Evolutionary conservation across 116 monocot species (phyloP).

Genomic region (Posidonia oceanica): DNA sequence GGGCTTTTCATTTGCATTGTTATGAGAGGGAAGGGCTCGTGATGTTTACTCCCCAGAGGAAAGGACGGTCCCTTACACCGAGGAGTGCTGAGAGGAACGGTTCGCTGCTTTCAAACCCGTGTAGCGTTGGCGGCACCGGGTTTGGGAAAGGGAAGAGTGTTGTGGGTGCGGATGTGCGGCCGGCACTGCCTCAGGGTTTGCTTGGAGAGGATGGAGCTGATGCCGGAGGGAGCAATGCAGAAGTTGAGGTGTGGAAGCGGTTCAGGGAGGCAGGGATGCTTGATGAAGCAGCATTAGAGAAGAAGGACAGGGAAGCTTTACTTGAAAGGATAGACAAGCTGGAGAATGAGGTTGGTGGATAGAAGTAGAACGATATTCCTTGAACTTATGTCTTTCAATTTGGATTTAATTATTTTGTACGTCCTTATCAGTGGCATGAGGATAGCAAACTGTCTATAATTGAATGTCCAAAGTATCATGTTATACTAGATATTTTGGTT

Average conservation of each 20-base stretch:
- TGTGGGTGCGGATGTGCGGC: conserved; percentile 15
- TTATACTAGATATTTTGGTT: no score
- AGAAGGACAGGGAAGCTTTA: conserved; percentile 64
- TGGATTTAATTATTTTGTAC: no score
- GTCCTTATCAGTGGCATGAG: no score
- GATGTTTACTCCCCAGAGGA: conserved; percentile 91
- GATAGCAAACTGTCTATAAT: no score
- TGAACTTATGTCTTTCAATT: no score
- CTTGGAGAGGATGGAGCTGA: conserved; percentile 34
- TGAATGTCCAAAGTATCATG: no score
- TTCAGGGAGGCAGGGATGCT: conserved; percentile 74
- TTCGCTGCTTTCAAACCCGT: conserved; percentile 10
- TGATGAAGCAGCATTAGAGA: conserved; percentile 48
- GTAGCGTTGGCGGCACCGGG: conserved; percentile 11
- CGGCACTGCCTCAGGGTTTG: conserved; percentile 42
- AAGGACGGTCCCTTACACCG: conserved; percentile 46
- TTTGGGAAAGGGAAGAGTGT: conserved; percentile 39
- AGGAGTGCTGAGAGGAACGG: conserved; percentile 19
- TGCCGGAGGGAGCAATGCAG: conserved; percentile 12
- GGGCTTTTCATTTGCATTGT: not conserved
- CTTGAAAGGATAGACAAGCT: conserved; percentile 39
- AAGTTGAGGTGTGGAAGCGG: conserved; percentile 52
- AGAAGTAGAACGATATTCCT: not conserved
- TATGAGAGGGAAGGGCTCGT: conserved; percentile 11
- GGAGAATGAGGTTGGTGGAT: conserved; percentile 55